A percentile compares a stretch with the other conserved stretches of the same genome.
These are phyloP conservation scores for Macroventuria anomochaeta DNA, from an alignment of 2,329 filamentous ascomycete genomes.

Conservation along the genomic window DNA sequence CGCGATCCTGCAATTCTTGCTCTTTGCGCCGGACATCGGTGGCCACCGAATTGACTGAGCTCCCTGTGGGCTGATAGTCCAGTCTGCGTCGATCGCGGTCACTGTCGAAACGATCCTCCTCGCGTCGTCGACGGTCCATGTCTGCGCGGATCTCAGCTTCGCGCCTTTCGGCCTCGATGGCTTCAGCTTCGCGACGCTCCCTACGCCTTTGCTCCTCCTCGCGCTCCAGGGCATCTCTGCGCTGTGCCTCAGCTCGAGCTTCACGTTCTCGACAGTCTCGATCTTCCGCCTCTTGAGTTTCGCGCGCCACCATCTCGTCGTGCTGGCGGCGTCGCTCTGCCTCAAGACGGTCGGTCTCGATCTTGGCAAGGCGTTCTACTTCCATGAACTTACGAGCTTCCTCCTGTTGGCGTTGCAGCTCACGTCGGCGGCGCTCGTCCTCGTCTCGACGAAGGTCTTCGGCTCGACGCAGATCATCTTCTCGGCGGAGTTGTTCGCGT, in stretches of 20 bases:
- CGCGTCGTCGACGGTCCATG: constrained; percentile 33
- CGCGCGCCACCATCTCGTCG: constrained; percentile 34
- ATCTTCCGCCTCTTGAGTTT: constrained; percentile 38
- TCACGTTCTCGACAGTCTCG: constrained; percentile 40
- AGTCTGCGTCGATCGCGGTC: constrained; percentile 33
- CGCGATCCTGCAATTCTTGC: constrained; percentile 43
- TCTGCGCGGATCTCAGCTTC: constrained; percentile 41
- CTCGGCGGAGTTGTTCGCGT: constrained; percentile 29
- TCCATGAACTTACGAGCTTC: constrained; percentile 39
- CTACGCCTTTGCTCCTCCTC: constrained; percentile 33
- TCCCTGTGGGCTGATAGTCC: constrained; percentile 40
- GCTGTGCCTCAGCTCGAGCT: constrained; percentile 36
- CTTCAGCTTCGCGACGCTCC: constrained; percentile 38
- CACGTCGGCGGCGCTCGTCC: constrained; percentile 28
- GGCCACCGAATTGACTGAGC: constrained; percentile 39
- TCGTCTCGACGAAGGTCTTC: constrained; percentile 29
- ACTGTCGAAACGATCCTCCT: constrained; percentile 35
- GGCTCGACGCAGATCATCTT: constrained; percentile 29
- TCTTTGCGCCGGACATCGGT: constrained; percentile 45
- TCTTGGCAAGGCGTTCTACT: constrained; percentile 35
- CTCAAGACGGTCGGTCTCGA: constrained; percentile 36
- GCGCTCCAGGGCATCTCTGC: constrained; percentile 39
- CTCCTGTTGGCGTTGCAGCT: constrained; percentile 38
- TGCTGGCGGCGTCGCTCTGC: constrained; percentile 35
- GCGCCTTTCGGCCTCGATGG: constrained; percentile 31